Evolutionary conservation across 2,329 filamentous ascomycete species (phyloP).

Genomic region (Cladosporium sp.): DNA sequence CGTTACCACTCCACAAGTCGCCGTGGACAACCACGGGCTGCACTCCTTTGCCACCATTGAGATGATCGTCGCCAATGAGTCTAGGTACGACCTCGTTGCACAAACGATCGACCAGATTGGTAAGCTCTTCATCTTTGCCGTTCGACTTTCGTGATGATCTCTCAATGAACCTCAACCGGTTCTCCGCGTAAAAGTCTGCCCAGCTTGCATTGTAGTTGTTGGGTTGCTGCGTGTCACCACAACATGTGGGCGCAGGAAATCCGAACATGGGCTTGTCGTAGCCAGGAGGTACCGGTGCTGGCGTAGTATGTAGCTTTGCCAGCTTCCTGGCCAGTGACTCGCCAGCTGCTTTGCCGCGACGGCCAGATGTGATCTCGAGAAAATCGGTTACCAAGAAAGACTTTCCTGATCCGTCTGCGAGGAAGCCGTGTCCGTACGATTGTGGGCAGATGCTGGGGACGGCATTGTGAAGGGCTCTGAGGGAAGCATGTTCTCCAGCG

Average conservation of each 20-base stretch:
- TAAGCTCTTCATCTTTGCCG: conserved; percentile 64
- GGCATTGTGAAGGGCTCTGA: conserved; percentile 73
- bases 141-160: conserved; percentile 59
- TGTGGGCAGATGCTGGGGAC: conserved; percentile 76
- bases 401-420: conserved; percentile 49
- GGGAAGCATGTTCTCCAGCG: conserved; percentile 74
- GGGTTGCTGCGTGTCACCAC: conserved; percentile 78
- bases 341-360: conserved; percentile 25
- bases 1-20: conserved; percentile 92
- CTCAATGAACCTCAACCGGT: conserved; percentile 68
- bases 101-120: conserved; percentile 63
- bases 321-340: conserved; percentile 68
- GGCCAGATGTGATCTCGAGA: conserved; percentile 60
- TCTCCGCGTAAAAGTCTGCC: conserved; percentile 83
- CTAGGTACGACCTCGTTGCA: conserved; percentile 68
- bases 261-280: conserved; percentile 68
- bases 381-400: conserved; percentile 74
- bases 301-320: conserved; percentile 73
- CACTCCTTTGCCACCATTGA: conserved; percentile 62
- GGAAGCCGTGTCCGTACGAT: conserved; percentile 69
- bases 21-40: conserved; percentile 84
- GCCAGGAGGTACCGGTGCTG: conserved; percentile 65
- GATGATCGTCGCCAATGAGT: conserved; percentile 67
- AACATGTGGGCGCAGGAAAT: conserved; percentile 82
- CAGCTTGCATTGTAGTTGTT: conserved; percentile 73